Percentiles rank a stretch among this genome's conserved stretches.
Conservation (phyloP, 2,329 filamentous ascomycete genomes). For the Microthyrium microscopicum region DNA sequence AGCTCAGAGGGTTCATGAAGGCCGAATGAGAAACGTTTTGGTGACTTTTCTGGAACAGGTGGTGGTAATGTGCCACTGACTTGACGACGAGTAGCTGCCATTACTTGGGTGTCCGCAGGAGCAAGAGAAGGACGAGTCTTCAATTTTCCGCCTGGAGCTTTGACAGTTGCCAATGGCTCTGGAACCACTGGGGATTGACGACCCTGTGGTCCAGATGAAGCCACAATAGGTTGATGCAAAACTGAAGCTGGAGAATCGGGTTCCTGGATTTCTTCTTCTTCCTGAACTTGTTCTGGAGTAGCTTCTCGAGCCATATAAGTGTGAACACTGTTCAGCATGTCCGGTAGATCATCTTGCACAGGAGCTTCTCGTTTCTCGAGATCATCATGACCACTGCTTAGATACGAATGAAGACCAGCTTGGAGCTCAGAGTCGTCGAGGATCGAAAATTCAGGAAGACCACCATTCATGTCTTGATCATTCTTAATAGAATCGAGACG, state of each 20-base stretch:
- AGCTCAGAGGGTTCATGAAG: slow-evolving; percentile 7
- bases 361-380: too few relatives aligned
- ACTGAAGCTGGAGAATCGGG: slow-evolving; percentile 76
- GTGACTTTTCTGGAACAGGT: slow-evolving; percentile 19
- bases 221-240: slow-evolving; percentile 55
- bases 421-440: slow-evolving; percentile 34
- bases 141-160: slow-evolving; percentile 67
- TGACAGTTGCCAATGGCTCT: slow-evolving; percentile 74
- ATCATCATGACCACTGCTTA: slow-evolving; percentile 17
- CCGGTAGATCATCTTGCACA: slow-evolving; percentile 10
- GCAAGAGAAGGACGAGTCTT: slow-evolving; percentile 83
- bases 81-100: slow-evolving; percentile 73
- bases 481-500: slow-evolving; percentile 11
- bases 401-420: slow-evolving; percentile 37
- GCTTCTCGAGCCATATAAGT: slow-evolving; percentile 11
- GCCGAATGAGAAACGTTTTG: slow-evolving; percentile 20
- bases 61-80: slow-evolving; percentile 54
- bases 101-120: slow-evolving; percentile 63
- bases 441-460: slow-evolving; percentile 33
- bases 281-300: slow-evolving; percentile 1
- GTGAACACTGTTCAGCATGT: slow-evolving; percentile 1
- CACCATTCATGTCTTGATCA: slow-evolving; percentile 17
- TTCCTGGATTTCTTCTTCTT: slow-evolving; percentile 19
- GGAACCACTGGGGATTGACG: slow-evolving; percentile 51
- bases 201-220: slow-evolving; percentile 20